Evolutionary conservation across 176 grass and related monocot genomes (phyloP), one percentile per base, ranked within the genome.

Genomic region (Hordeum marinum): DNA sequence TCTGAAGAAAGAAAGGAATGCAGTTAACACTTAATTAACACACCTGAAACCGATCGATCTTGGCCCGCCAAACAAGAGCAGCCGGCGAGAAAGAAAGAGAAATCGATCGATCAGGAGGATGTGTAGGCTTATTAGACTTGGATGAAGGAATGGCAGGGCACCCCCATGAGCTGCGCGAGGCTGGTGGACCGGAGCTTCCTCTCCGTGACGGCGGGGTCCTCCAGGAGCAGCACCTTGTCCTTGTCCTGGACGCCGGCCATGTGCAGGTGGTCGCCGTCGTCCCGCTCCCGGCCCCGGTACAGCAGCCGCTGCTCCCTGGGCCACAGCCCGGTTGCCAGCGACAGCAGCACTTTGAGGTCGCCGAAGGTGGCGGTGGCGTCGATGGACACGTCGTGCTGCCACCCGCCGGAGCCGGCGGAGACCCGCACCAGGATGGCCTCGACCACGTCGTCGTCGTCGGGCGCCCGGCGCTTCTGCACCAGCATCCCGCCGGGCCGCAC

Each of bases 171-270:
- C 77, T 97, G 94, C 57, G 87, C 91, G 76, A 94, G 66, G 42
- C 85, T 91, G 74, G 79, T 92, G 31, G 93, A 93, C 52, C 88
- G 39, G 68, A 94, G 89, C 89, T 98, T 95, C 85, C 89, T 92
- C 77, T 95, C 95, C 72, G 87, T 98, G 23, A 94, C 83, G 63
- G 93, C 96, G 27, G 96, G 96, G 79, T 98, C 96, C 57, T 98
- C 96, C 39, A 95, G 45, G 11, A 95, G 93, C 26, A 98, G 89
- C 87, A 98, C 85, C 85, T 95, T 98, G 87, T 93, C 91, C 89
- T 86, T 86, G 78, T 95, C 90, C 65, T 91, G 87, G 5, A 95
- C 91, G 20, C 93, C 93, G 7, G 94, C 85, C 90, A 98, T 98
- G 89, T 98, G 95, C 48, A 98, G 88, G 78, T 95, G 92, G 37